Percentiles rank a stretch among this genome's conserved stretches.
These are phyloP conservation scores for Tylopilus sp. DNA, from an alignment of 1,284 basidiomycete genomes.

Conservation along the genomic window DNA sequence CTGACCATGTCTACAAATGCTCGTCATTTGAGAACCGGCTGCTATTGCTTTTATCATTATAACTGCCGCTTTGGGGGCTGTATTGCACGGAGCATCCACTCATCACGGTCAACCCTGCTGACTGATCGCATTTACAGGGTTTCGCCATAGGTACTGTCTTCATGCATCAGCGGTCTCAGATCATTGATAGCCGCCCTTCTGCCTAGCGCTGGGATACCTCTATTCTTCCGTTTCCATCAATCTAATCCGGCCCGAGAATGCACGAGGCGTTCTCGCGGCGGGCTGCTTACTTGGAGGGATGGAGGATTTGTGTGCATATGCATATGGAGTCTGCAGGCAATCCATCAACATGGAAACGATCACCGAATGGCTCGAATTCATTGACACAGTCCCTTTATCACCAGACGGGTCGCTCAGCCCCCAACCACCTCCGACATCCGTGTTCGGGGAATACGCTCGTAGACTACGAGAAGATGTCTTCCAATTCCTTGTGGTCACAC, in stretches of 20 bases:
- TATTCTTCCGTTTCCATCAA: slow-evolving; percentile 69
- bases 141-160: slow-evolving; percentile 57
- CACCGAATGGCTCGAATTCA: slow-evolving; percentile 69
- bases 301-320: slow-evolving; percentile 72
- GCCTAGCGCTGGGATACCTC: slow-evolving; percentile 67
- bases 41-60: slow-evolving; percentile 15
- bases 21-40: slow-evolving; percentile 18
- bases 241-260: slow-evolving; percentile 68
- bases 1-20: slow-evolving; percentile 22
- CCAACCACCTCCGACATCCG: slow-evolving; percentile 47
- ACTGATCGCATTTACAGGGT: slow-evolving; percentile 43
- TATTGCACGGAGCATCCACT: slow-evolving; percentile 16
- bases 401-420: slow-evolving; percentile 52
- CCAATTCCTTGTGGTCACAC: slow-evolving; percentile 67
- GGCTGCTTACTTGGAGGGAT: slow-evolving; percentile 79
- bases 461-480: slow-evolving; percentile 67
- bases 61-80: slow-evolving; percentile 18
- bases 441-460: slow-evolving; percentile 69
- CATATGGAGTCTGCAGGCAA: slow-evolving; percentile 71
- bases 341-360: slow-evolving; percentile 72
- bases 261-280: slow-evolving; percentile 75
- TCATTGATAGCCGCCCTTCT: slow-evolving; percentile 17
- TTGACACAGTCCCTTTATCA: slow-evolving; percentile 54
- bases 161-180: slow-evolving; percentile 4
- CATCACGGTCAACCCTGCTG: slow-evolving; percentile 13